Base-by-base conservation (phyloP, 108 stramenopile species). In the Skeletonema tropicum region DNA sequence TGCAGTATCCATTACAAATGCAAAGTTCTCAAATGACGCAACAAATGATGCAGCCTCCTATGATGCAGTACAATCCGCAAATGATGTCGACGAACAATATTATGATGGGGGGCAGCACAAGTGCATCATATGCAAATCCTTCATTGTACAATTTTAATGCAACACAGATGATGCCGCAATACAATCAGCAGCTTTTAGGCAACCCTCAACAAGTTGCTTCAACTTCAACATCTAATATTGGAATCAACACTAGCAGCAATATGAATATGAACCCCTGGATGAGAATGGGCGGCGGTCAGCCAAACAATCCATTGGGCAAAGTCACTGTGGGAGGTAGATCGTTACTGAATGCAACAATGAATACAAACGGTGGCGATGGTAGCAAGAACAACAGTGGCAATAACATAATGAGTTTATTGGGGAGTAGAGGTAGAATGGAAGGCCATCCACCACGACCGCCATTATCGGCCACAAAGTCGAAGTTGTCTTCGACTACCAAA, bases 141-240 rank as follows among this genome's bases (percentile, higher is more conserved):
- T 23, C 52, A 5, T 55, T 55, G n/a, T 55, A 55, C 52, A 55
- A 55, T 55, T 23, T 55, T n/a, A 55, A 55, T 55, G 52, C 52
- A 23, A 55, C 52, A 8, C 52, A 55, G 7, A 55, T 55, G 52
- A 25, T 55, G 52, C 23, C 21, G 42, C 42, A 45, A 45, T 45
- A 45, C 5, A 45, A 45, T 45, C 42, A 45, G 15, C 42, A 45
- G 42, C 15, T 45, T n/a, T 15, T 15, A 23, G 52, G 21, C 7
- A 55, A 23, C 25, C 19, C 23, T 10, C 52, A 55, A 2, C 52
- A 21, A 55, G 23, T 55, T 55, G 52, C n/a, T 55, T 23, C 23
- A 23, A 55, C 5, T 23, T 23, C 52, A 10, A 25, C 52, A 55
- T 19, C 19, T 25, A 55, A 55, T 55, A 55, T 9, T 55, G 52